These are phyloP conservation scores for Mycena metata DNA, from an alignment of 768 basidiomycete genomes.

Conservation along the genomic window DNA sequence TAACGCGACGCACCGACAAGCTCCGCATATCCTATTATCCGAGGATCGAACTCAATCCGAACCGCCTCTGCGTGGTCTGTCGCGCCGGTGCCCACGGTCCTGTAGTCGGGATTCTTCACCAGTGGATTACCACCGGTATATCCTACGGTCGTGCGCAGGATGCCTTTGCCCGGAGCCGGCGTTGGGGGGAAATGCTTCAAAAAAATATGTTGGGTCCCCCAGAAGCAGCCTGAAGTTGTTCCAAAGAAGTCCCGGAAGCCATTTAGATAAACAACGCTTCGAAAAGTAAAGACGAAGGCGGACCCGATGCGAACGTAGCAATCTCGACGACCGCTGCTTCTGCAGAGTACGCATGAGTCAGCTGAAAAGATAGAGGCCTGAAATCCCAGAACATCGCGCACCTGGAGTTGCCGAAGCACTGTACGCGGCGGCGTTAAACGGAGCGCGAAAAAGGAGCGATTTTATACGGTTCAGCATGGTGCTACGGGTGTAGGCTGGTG, in stretches of 20 bases:
- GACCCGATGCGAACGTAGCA: slow-evolving; percentile 54
- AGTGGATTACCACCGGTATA: slow-evolving; percentile 80
- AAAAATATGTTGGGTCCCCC: slow-evolving; percentile 91
- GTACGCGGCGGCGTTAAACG: not conserved
- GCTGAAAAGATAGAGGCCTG: not conserved
- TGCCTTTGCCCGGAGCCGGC: slow-evolving; percentile 71
- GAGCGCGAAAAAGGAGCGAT: slow-evolving; percentile 5
- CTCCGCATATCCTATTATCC: slow-evolving; percentile 82
- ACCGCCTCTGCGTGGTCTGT: slow-evolving; percentile 94
- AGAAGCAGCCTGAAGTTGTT: slow-evolving; percentile 73
- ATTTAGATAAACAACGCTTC: not conserved
- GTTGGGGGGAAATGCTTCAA: slow-evolving; percentile 80
- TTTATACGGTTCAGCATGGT: slow-evolving; percentile 19
- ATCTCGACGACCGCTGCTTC: slow-evolving; percentile 40
- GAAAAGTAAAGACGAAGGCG: not conserved
- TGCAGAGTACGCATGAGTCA: not conserved
- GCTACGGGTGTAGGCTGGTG: not conserved
- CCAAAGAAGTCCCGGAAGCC: not conserved
- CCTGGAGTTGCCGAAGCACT: slow-evolving; percentile 2
- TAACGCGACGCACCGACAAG: slow-evolving; percentile 77
- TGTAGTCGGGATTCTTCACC: slow-evolving; percentile 73
- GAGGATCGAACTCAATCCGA: slow-evolving; percentile 88
- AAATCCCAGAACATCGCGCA: not conserved
- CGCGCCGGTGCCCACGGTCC: slow-evolving; percentile 80
- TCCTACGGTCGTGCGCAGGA: slow-evolving; percentile 81